Evolutionary conservation across 2,329 filamentous ascomycete species (phyloP).

Genomic region (Fonsecaea pugnacius): DNA sequence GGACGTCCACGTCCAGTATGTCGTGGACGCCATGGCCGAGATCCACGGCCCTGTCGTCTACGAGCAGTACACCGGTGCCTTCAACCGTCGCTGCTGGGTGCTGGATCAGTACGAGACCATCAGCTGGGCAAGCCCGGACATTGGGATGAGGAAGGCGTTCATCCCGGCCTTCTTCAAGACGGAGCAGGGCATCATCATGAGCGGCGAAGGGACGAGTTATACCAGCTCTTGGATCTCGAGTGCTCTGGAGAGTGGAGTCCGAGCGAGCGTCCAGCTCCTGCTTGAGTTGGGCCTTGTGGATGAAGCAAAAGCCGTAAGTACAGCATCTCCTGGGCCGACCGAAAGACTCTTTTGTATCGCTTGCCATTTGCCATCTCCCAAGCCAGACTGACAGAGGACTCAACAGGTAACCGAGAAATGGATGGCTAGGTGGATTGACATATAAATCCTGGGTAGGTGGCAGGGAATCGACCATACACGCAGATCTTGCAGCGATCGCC

Average conservation of each 20-base stretch:
- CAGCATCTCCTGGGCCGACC: neutral
- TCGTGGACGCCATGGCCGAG: constrained; percentile 68
- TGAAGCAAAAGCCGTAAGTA: constrained; percentile 50
- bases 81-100: constrained; percentile 69
- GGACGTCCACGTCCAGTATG: constrained; percentile 65
- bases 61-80: constrained; percentile 68
- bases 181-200: constrained; percentile 69
- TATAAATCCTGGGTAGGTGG: neutral
- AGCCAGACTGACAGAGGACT: constrained; percentile 38
- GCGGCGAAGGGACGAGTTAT: constrained; percentile 71
- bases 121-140: constrained; percentile 64
- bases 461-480: no score
- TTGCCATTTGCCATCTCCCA: neutral
- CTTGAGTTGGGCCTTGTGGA: constrained; percentile 67
- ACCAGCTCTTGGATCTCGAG: constrained; percentile 72
- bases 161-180: constrained; percentile 75
- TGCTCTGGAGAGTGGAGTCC: constrained; percentile 48
- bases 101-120: constrained; percentile 65
- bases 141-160: constrained; percentile 71
- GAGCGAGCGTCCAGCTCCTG: constrained; percentile 14
- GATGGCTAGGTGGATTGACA: constrained; percentile 33
- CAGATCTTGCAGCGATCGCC: no score
- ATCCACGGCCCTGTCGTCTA: constrained; percentile 66
- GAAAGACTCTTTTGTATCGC: neutral
- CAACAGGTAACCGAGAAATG: constrained; percentile 58